Evolutionary conservation across 139 green algal genomes (phyloP), one percentile per base, ranked within the genome.

Genomic region (Coccomyxa sp.): DNA sequence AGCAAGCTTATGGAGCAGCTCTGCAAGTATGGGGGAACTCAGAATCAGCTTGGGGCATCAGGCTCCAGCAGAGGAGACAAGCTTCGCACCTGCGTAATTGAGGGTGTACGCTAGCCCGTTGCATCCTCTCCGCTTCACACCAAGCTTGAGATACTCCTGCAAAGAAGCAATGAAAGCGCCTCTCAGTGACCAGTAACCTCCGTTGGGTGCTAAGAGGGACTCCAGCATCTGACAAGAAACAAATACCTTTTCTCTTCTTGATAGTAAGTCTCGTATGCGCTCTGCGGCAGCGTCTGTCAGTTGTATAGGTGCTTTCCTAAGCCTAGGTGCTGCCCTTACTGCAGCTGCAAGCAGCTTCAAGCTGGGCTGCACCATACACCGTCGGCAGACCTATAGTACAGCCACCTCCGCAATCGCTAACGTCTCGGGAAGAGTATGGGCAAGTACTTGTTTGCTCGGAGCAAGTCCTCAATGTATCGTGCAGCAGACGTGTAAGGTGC

Each of bases 91-190:
- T 74, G 95, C 88, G 72, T 99, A 99, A 73, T 99, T 99, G 0
- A 99, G 81, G 2, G 95, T 99, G 84, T 99, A 99, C 55, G 87
- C 93, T 34, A 99, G 83, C 8, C 96, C 96, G 82, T 97, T 99
- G 89, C 96, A 99, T 0, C 96, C 96, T 0, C 96, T 82, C 39
- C 88, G 91, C 78, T 96, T 97, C 2, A 99, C 91, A 0, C 96
- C 96, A 6, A 99, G 84, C 44, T 91, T 92, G 9, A 99, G 82
- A 82, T 91, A 99, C 40, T 95, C 92, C 91, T 97, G 83, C 70
- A 68, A 44, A 31, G 7, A 39, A 14, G 14, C 29, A 16, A 8
- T 5, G 64, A 72, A 72, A 39, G 64, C 4, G 6, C 18, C 64
- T 16, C 14, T 36, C 29, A 40, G 34, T 1, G 6, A 10, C 18